Evolutionary conservation across 345 rosid genomes (phyloP).

Genomic region (Draba incana): DNA sequence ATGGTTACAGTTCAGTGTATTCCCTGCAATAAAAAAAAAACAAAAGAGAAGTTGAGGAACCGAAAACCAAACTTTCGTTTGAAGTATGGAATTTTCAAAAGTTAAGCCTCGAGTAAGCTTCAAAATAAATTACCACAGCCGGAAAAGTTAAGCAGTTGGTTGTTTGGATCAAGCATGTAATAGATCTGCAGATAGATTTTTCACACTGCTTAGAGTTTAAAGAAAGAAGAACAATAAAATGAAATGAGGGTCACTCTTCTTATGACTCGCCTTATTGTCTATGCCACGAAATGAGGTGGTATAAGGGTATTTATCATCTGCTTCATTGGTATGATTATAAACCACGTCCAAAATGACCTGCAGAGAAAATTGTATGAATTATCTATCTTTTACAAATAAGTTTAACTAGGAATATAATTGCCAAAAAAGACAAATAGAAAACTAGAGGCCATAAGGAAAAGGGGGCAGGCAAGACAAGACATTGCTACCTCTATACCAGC

Average conservation of each 20-base stretch:
- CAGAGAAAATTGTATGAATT: slow-evolving; percentile 19
- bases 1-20: slow-evolving; percentile 89
- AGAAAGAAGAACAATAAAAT: not conserved
- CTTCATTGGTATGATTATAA: slow-evolving; percentile 95
- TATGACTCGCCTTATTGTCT: slow-evolving; percentile 72
- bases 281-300: slow-evolving; percentile 95
- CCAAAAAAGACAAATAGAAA: not conserved
- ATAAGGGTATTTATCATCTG: slow-evolving; percentile 77
- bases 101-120: slow-evolving; percentile 4
- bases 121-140: slow-evolving; percentile 75
- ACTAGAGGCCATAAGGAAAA: not conserved
- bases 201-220: slow-evolving; percentile 9
- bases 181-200: slow-evolving; percentile 64
- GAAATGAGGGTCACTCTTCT: slow-evolving; percentile 4
- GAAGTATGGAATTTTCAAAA: slow-evolving; percentile 17
- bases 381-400: slow-evolving; percentile 9
- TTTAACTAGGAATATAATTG: not conserved
- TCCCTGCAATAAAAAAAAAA: slow-evolving; percentile 61
- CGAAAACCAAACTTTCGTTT: slow-evolving; percentile 16
- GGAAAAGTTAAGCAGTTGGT: slow-evolving; percentile 72
- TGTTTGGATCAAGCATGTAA: slow-evolving; percentile 77
- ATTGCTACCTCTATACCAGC: slow-evolving; percentile 86
- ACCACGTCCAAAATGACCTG: slow-evolving; percentile 98
- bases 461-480: slow-evolving; percentile 1
- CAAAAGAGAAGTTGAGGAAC: slow-evolving; percentile 10